phyloP scores from a whole-genome alignment of 176 grass and related monocot genomes.

The Rhynchospora breviuscula region DNA sequence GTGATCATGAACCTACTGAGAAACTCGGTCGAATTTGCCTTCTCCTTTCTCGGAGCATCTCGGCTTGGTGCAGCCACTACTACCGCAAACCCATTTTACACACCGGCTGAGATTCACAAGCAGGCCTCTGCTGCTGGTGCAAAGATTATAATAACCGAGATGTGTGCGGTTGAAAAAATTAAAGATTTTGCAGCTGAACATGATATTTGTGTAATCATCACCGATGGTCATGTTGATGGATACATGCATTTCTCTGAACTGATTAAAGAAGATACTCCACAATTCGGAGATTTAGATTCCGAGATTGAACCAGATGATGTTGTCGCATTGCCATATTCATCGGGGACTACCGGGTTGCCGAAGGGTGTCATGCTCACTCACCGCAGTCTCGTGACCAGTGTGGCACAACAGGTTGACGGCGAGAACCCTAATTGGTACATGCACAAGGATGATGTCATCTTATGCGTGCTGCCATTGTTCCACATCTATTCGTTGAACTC shows the following conservation, averaged over 20 bases:
- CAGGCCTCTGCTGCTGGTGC: conserved; percentile 46
- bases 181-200: conserved; percentile 43
- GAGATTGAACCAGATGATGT: conserved; percentile 59
- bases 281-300: conserved; percentile 24
- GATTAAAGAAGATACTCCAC: conserved; percentile 28
- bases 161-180: conserved; percentile 63
- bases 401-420: conserved; percentile 80
- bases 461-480: conserved; percentile 83
- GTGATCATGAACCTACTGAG: conserved; percentile 72
- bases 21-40: conserved; percentile 79
- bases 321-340: conserved; percentile 72
- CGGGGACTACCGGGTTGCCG: conserved; percentile 74
- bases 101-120: conserved; percentile 68
- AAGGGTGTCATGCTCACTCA: conserved; percentile 98
- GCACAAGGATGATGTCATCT: conserved; percentile 55
- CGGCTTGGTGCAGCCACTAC: conserved; percentile 57
- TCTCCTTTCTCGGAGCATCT: conserved; percentile 71
- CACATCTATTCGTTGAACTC: conserved; percentile 98
- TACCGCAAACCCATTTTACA: conserved; percentile 87
- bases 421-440: conserved; percentile 88
- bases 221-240: conserved; percentile 32
- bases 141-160: conserved; percentile 63
- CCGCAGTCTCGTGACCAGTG: conserved; percentile 88
- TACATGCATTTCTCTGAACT: conserved; percentile 44
- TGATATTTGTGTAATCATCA: conserved; percentile 35